Evolutionary conservation across 345 rosid genomes (phyloP).

Genomic region (Corchorus capsularis): DNA sequence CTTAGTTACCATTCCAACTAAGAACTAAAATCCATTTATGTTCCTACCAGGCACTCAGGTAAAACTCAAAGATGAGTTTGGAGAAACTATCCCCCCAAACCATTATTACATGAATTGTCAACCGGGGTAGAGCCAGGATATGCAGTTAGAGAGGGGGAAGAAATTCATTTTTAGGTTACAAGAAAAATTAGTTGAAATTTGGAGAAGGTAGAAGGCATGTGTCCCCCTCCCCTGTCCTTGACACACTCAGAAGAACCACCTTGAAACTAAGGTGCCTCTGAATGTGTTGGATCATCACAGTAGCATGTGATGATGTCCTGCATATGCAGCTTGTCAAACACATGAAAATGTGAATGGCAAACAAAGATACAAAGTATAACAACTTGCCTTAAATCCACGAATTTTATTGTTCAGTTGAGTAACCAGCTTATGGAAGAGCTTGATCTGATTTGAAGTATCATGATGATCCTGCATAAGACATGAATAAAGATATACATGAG

Average conservation of each 20-base stretch:
- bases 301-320: not conserved
- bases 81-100: not conserved
- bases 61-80: not conserved
- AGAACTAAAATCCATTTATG: not conserved
- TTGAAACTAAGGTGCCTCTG: not conserved
- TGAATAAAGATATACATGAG: not conserved
- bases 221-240: not conserved
- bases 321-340: not conserved
- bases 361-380: not conserved
- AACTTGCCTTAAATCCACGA: conserved; percentile 48
- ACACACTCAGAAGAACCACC: not conserved
- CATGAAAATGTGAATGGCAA: conserved; percentile 1
- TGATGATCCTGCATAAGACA: conserved; percentile 38
- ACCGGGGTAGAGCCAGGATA: too few species aligned
- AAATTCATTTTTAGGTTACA: too few species aligned
- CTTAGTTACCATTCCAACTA: not conserved
- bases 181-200: not conserved
- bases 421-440: conserved; percentile 56
- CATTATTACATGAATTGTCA: not conserved
- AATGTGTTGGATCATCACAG: not conserved
- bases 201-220: not conserved
- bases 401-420: conserved; percentile 45
- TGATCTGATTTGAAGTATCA: conserved; percentile 37
- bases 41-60: not conserved
- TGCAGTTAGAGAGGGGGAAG: too few species aligned